Evolutionary conservation across 176 grass and related monocot species (phyloP).

Genomic region (Oryza glaberrima): DNA sequence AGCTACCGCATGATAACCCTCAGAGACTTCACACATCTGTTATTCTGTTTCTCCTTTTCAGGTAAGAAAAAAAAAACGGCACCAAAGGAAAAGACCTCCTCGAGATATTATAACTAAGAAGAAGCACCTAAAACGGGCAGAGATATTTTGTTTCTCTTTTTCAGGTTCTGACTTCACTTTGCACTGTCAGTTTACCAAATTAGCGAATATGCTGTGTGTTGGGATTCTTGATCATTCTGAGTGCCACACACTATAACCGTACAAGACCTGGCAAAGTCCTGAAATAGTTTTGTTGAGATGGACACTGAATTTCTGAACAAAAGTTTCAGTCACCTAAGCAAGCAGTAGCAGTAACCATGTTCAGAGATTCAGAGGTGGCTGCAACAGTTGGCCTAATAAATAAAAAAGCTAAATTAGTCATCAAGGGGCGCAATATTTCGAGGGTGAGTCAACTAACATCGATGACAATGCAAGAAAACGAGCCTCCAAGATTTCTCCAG

Average conservation of each 20-base stretch:
- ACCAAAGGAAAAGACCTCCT: too few relatives aligned
- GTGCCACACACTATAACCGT: neutral
- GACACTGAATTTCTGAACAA: neutral
- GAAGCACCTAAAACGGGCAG: too few relatives aligned
- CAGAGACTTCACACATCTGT: neutral
- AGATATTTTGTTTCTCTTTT: neutral
- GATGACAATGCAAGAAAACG: neutral
- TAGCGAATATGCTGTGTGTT: neutral
- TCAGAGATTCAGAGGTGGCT: constrained; percentile 25
- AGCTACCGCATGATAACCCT: neutral
- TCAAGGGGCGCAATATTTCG: too few relatives aligned
- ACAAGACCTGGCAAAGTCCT: neutral
- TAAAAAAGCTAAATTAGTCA: neutral
- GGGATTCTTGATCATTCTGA: too few relatives aligned
- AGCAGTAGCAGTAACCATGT: neutral
- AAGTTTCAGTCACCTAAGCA: neutral
- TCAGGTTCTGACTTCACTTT: neutral
- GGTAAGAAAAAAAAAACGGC: too few relatives aligned
- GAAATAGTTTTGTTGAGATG: neutral
- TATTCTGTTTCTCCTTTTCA: too few relatives aligned
- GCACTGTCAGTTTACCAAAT: neutral
- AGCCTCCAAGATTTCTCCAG: neutral
- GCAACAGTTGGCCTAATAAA: neutral
- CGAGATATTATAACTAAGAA: too few relatives aligned
- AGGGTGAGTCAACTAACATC: constrained; percentile 19